These are phyloP conservation scores for Solanum hybrid DNA, from an alignment of 305 asterid species.

Conservation along the genomic window DNA sequence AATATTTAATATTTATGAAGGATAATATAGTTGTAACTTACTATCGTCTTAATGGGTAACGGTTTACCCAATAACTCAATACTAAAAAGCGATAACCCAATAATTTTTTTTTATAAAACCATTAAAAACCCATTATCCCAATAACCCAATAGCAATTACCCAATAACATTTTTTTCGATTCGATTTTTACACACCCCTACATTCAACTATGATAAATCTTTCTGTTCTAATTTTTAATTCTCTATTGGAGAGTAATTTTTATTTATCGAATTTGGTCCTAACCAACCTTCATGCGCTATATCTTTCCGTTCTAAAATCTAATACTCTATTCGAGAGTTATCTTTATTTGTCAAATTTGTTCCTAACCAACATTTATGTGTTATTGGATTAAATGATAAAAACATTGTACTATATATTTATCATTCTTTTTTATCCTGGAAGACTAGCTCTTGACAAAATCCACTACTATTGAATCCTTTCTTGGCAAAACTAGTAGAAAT, in stretches of 20 bases:
- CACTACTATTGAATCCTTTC: not conserved
- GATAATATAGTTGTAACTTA: too few relatives aligned
- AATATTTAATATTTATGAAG: too few relatives aligned
- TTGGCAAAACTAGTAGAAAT: not conserved
- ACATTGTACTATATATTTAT: not conserved
- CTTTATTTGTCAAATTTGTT: too few relatives aligned
- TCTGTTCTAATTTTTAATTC: not conserved
- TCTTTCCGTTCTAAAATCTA: not conserved
- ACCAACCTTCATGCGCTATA: not conserved
- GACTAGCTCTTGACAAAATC: not conserved
- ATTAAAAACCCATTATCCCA: too few relatives aligned
- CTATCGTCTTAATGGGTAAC: too few relatives aligned
- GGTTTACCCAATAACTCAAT: too few relatives aligned
- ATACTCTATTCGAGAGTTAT: not conserved
- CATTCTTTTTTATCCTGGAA: not conserved
- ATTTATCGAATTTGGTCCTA: not conserved
- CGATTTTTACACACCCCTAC: not conserved
- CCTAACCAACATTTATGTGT: not conserved
- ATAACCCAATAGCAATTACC: too few relatives aligned
- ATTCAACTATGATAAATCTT: not conserved
- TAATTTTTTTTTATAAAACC: too few relatives aligned
- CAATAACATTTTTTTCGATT: too few relatives aligned
- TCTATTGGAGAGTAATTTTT: not conserved
- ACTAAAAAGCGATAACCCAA: too few relatives aligned
- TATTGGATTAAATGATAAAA: not conserved